A percentile compares a stretch with the other conserved stretches of the same genome.
These are phyloP conservation scores for Plectosphaerella sp. DNA, from an alignment of 2,329 filamentous ascomycete species.

Conservation along the genomic window DNA sequence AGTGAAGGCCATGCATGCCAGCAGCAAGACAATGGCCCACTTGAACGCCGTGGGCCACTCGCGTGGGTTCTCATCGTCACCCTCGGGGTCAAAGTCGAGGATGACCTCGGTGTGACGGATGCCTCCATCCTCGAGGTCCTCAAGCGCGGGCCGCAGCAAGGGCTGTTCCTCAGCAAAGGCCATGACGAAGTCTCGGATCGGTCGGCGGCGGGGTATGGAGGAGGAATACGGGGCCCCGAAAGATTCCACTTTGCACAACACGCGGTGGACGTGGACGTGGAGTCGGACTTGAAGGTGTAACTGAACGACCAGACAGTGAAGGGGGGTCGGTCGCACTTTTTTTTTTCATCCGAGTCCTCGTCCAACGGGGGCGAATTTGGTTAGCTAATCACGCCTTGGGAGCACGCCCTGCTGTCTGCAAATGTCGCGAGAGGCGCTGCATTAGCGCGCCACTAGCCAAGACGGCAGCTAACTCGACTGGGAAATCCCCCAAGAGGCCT, in stretches of 20 bases:
- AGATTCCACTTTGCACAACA: not conserved
- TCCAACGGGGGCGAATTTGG: not conserved
- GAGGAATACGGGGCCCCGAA: not conserved
- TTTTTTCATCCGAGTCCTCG: not conserved
- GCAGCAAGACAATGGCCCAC: slow-evolving; percentile 46
- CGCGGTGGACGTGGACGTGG: not conserved
- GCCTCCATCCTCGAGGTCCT: slow-evolving; percentile 9
- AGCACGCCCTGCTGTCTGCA: not conserved
- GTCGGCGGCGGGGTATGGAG: not conserved
- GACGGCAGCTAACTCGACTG: no score
- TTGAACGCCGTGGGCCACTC: slow-evolving; percentile 50
- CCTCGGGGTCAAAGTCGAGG: slow-evolving; percentile 13
- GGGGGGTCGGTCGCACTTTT: not conserved
- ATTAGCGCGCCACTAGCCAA: not conserved
- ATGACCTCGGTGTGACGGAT: not conserved
- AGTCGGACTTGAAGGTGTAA: no score
- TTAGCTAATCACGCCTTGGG: not conserved
- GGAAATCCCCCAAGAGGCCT: no score
- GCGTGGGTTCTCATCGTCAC: slow-evolving; percentile 35
- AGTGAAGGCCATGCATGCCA: slow-evolving; percentile 51
- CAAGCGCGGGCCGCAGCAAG: not conserved
- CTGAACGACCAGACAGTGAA: not conserved
- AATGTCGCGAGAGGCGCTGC: not conserved
- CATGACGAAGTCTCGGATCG: not conserved
- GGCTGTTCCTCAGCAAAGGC: not conserved